Evolutionary conservation across 352 stramenopile genomes (phyloP).

Genomic region (Phytophthora agathidicida): DNA sequence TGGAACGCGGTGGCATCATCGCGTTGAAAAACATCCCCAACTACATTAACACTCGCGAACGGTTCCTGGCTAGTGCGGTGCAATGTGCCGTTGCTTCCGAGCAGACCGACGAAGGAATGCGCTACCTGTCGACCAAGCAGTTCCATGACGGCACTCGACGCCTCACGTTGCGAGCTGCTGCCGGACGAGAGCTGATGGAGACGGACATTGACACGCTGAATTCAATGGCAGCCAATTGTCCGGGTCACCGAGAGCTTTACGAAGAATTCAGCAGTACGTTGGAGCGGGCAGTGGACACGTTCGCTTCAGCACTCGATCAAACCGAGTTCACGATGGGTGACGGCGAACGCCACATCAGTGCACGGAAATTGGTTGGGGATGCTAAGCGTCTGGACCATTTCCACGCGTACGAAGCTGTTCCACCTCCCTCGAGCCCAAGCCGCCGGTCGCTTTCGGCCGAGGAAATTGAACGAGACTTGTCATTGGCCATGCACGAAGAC

Average conservation of each 20-base stretch:
- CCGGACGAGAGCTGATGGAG: conserved; percentile 40
- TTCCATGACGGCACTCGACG: conserved; percentile 62
- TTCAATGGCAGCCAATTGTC: conserved; percentile 35
- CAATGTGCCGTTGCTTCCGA: conserved; percentile 44
- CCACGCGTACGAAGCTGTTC: conserved; percentile 58
- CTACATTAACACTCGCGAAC: conserved; percentile 41
- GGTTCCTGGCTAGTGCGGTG: conserved; percentile 43
- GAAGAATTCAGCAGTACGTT: conserved; percentile 48
- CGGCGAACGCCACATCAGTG: conserved; percentile 34
- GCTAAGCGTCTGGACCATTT: conserved; percentile 67
- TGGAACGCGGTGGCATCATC: conserved; percentile 52
- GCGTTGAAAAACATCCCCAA: conserved; percentile 54
- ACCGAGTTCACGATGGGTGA: conserved; percentile 49
- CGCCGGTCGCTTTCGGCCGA: conserved; percentile 6
- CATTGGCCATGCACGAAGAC: conserved; percentile 63
- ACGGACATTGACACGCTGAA: conserved; percentile 19
- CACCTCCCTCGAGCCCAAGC: neutral
- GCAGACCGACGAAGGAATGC: conserved; percentile 5
- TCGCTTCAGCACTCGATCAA: conserved; percentile 42
- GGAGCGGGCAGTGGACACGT: conserved; percentile 45
- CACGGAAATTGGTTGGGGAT: conserved; percentile 48
- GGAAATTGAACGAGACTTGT: conserved; percentile 34
- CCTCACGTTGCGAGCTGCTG: conserved; percentile 48
- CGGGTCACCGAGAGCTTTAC: conserved; percentile 45
- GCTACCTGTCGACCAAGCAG: conserved; percentile 46